Base-by-base conservation (phyloP, 164 flowering plant genomes). In the Hamamelis virginiana region DNA sequence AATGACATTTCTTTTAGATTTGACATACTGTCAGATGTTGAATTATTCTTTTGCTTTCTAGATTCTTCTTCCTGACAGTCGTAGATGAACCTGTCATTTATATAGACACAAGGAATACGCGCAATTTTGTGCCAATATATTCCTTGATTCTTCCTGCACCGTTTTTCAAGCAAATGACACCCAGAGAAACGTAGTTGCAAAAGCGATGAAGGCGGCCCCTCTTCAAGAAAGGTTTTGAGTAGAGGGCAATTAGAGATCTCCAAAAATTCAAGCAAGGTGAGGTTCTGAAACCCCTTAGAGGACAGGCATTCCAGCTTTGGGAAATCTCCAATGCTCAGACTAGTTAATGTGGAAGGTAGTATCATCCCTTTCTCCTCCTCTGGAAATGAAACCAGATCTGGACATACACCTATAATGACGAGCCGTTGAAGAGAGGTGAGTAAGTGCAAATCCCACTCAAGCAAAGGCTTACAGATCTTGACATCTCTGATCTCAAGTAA, bases 401-500 rank as follows among this genome's bases (percentile, higher is more conserved):
- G 28, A 60, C 48, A 72, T 55, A 67, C 75, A 64, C 71, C 71
- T 47, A 43, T 58, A 65, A 72, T 61, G 18, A 53, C 38, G 23
- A 72, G 41, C 14, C 41, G 46, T 41, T 8, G 16, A 16, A 72
- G 76, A 28, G 72, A 73, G 51, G 55, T 45, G 25, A 62, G 67
- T 18, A 62, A 62, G 47, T 45, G 58, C 6, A 73, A 59, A 43
- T 64, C 64, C 75, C 75, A 72, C 47, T 66, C n/a, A 1, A 25
- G 0, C 50, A 66, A 1, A 15, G 75, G 69, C 66, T 59, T 66
- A 50, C 58, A 33, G 27, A 28, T 72, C 60, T 45, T 47, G 9
- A 64, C 33, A 33, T 59, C 72, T 53, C 43, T 45, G 60, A 74
- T 64, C 41, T 45, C 19, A 10, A 74, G 72, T 8, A 27, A 47